Evolutionary conservation across 495 filamentous ascomycete species (phyloP).

Genomic region (Lophiostoma macrostomum): DNA sequence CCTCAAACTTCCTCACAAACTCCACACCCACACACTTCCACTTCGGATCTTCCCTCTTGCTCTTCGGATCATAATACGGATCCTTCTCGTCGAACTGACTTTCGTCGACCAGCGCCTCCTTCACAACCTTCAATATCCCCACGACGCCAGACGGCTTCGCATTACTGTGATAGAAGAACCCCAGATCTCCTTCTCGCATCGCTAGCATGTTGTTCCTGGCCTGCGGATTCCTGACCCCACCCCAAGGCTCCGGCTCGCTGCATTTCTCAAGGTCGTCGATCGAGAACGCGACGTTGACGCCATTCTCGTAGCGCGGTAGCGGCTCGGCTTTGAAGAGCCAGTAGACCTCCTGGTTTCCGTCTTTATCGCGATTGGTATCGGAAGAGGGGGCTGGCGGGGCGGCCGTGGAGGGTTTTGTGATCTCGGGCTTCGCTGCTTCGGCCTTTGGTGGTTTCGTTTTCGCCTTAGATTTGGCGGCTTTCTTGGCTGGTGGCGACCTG

Average conservation of each 20-base stretch:
- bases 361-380: constrained; percentile 12
- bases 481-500: constrained; percentile 18
- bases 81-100: constrained; percentile 72
- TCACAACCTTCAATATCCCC: constrained; percentile 89
- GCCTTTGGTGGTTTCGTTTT: constrained; percentile 1
- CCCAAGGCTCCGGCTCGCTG: constrained; percentile 79
- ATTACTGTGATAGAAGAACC: constrained; percentile 98
- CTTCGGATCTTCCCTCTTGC: constrained; percentile 68
- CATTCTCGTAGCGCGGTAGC: constrained; percentile 78
- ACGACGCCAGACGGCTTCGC: constrained; percentile 87
- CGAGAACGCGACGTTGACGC: constrained; percentile 84
- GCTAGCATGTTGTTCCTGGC: constrained; percentile 82
- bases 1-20: constrained; percentile 75
- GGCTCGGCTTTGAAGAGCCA: constrained; percentile 98
- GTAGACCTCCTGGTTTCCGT: constrained; percentile 45
- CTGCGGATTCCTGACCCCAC: constrained; percentile 58
- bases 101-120: constrained; percentile 77
- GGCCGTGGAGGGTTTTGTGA: constrained; percentile 1
- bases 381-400: constrained; percentile 3
- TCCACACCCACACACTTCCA: constrained; percentile 88
- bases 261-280: constrained; percentile 81
- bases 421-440: not conserved
- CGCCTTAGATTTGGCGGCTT: constrained; percentile 8
- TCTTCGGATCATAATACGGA: constrained; percentile 81
- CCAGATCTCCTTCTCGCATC: constrained; percentile 88